phyloP scores from a whole-genome alignment of 1,284 basidiomycete genomes.

The Thecaphora frezii region DNA sequence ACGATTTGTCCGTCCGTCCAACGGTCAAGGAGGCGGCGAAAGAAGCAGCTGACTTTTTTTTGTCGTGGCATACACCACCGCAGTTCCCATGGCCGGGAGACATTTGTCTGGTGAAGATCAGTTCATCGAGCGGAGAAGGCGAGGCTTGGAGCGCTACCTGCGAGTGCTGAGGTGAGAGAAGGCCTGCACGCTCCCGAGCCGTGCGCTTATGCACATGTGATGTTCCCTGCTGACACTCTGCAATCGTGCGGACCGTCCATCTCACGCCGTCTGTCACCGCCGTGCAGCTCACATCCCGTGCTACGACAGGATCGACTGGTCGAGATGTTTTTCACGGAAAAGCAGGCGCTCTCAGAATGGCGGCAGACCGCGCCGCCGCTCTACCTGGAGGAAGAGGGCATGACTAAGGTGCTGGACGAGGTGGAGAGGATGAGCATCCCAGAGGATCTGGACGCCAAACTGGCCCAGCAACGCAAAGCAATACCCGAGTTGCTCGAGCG shows the following conservation, averaged over 20 bases:
- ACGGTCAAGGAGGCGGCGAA: no score
- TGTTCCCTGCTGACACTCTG: no score
- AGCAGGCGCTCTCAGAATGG: slow-evolving; percentile 21
- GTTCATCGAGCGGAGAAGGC: slow-evolving; percentile 33
- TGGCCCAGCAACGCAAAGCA: slow-evolving; percentile 27
- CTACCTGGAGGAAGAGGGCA: slow-evolving; percentile 31
- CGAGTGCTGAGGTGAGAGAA: slow-evolving; percentile 14
- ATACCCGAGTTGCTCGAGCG: slow-evolving; percentile 30
- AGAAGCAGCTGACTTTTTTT: neutral
- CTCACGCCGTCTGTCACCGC: no score
- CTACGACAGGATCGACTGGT: slow-evolving; percentile 35
- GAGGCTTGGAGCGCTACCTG: slow-evolving; percentile 33
- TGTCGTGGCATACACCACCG: neutral
- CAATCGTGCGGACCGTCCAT: no score
- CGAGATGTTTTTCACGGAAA: slow-evolving; percentile 32
- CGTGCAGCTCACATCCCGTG: slow-evolving; percentile 25
- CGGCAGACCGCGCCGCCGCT: slow-evolving; percentile 27
- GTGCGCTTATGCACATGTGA: no score
- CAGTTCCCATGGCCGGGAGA: slow-evolving; percentile 24
- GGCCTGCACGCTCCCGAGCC: no score
- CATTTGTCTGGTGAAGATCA: slow-evolving; percentile 32
- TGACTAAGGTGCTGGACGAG: slow-evolving; percentile 28
- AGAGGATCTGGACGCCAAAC: slow-evolving; percentile 31
- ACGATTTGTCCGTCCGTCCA: no score
- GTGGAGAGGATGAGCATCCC: slow-evolving; percentile 34